These are phyloP conservation scores for Beta lomatogona DNA, from an alignment of 179 eudicot genomes.

Conservation along the genomic window DNA sequence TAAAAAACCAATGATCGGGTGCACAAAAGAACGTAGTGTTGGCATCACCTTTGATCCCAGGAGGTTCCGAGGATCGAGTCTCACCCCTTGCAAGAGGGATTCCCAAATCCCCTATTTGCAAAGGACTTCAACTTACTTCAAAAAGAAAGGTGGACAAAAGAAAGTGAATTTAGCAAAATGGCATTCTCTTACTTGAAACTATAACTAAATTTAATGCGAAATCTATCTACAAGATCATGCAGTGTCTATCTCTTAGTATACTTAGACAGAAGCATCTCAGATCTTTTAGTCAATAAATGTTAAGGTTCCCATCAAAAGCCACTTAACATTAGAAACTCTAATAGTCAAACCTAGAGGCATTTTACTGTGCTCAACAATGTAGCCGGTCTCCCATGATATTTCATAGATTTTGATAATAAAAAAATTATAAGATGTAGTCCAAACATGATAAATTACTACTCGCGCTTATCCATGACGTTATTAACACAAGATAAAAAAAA, in stretches of 20 bases:
- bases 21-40: not conserved
- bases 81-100: too few species aligned
- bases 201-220: not conserved
- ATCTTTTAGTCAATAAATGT: not conserved
- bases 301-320: not conserved
- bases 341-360: not conserved
- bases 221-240: not conserved
- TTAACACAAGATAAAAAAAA: not conserved
- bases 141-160: too few species aligned
- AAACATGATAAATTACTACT: not conserved
- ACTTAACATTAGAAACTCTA: not conserved
- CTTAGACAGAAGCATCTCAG: not conserved
- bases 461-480: not conserved
- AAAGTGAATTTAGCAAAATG: not conserved
- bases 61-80: too few species aligned
- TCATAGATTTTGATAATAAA: not conserved
- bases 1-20: not conserved
- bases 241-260: not conserved
- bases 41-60: too few species aligned
- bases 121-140: too few species aligned
- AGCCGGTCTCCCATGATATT: not conserved
- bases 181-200: not conserved
- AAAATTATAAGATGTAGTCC: not conserved
- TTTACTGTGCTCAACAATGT: not conserved
- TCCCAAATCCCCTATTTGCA: too few species aligned